Conservation (phyloP, 768 basidiomycete genomes). For the Austroboletus eburneus region DNA sequence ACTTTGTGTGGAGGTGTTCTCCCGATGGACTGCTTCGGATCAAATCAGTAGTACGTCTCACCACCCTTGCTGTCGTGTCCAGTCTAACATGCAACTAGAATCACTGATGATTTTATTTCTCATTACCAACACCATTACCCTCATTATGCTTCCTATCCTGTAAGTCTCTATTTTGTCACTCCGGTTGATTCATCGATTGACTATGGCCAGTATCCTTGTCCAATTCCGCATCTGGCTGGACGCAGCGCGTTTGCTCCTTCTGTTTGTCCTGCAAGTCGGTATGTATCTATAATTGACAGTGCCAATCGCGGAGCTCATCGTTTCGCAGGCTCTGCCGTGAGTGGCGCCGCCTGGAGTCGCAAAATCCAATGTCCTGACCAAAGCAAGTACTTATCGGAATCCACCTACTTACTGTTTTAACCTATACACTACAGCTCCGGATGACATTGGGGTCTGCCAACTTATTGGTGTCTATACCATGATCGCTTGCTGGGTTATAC, state of each 20-base stretch:
- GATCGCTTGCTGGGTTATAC: slow-evolving; percentile 51
- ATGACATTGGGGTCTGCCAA: slow-evolving; percentile 43
- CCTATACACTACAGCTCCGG: slow-evolving; percentile 28
- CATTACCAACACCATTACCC: slow-evolving; percentile 35
- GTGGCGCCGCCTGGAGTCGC: slow-evolving; percentile 41
- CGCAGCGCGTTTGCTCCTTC: slow-evolving; percentile 43
- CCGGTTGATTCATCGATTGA: background rate
- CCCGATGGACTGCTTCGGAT: slow-evolving; percentile 45
- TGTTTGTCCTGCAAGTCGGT: slow-evolving; percentile 47
- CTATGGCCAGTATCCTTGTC: slow-evolving; percentile 37
- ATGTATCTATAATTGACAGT: slow-evolving; percentile 6
- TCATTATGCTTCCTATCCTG: slow-evolving; percentile 42
- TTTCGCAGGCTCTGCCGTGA: slow-evolving; percentile 37
- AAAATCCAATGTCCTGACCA: slow-evolving; percentile 41
- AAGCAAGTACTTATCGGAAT: slow-evolving; percentile 36
- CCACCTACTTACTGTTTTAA: background rate
- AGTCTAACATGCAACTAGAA: slow-evolving; percentile 4
- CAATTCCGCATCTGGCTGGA: slow-evolving; percentile 53
- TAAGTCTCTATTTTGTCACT: slow-evolving; percentile 23
- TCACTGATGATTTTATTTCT: slow-evolving; percentile 46
- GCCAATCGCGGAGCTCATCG: background rate
- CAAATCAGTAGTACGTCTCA: slow-evolving; percentile 40
- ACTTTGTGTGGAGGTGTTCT: slow-evolving; percentile 42
- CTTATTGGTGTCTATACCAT: slow-evolving; percentile 47
- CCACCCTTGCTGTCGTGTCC: background rate